Evolutionary conservation across 306 rosid species (phyloP), one percentile per base, ranked within the genome.

Genomic region (Citrullus colocynthis): DNA sequence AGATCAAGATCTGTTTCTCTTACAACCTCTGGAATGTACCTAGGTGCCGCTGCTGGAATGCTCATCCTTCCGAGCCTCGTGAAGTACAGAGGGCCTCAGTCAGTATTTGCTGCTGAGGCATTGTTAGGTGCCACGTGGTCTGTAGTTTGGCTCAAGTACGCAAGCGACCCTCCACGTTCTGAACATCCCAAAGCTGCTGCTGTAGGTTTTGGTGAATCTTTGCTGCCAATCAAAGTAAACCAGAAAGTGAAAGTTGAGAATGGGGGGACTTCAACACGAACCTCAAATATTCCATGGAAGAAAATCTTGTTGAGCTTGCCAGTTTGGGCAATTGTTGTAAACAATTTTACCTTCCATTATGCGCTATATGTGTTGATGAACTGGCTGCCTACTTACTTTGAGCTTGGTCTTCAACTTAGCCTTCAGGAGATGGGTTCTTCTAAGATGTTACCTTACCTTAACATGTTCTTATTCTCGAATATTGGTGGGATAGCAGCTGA

Each of bases 391-490:
- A 96, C 99, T 2, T 96, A 96, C 85, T 96, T 96, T 80, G 93
- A 96, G 79, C 80, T 92, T 45, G 99, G 99, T 20, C 97, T 96
- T 80, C 85, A 89, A 83, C 91, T 96, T 80, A 92, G 99, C 85
- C 90, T 92, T n/a, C 97, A 92, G 28, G 99, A 96, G n/a, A 92
- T 96, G 99, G 99, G 99, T n/a, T 91, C 97, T 69, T 92, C 98
- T 12, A 96, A 92, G 67, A 96, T 96, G 98, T 49, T 92, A 93
- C 99, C 99, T 24, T 96, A 92, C 86, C 83, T 92, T 24, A 96
- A 96, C 86, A 96, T 96, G 99, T 92, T 96, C 81, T 15, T 96
- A 21, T 96, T 96, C 85, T 92, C 99, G 12, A 96, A 96, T 81
- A 91, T 96, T 28, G 99, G 99, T 1, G 99, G 99, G 34, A 89